phyloP scores from a whole-genome alignment of 2,329 filamentous ascomycete species.

The Fusarium mangiferae region DNA sequence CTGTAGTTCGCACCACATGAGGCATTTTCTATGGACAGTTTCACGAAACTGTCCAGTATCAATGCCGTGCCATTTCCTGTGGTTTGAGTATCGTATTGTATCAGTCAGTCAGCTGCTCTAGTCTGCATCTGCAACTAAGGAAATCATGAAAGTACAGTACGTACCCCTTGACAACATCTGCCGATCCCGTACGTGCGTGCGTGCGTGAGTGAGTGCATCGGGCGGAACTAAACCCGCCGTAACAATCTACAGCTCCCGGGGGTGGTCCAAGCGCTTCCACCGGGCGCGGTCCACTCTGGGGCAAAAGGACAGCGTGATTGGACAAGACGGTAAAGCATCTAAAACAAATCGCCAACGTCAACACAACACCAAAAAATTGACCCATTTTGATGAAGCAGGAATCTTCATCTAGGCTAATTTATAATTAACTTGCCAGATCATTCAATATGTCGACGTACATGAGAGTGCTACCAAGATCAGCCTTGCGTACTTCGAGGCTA shows the following conservation, averaged over 20 bases:
- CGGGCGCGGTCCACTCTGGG: constrained; percentile 2
- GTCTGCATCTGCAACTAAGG: background rate
- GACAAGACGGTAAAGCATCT: background rate
- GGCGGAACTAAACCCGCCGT: constrained; percentile 7
- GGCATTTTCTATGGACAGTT: background rate
- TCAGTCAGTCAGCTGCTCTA: background rate
- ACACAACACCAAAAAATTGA: constrained; percentile 28
- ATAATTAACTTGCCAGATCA: background rate
- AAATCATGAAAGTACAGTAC: background rate
- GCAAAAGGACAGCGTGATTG: constrained; percentile 17
- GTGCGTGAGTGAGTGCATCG: background rate
- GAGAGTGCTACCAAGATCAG: constrained; percentile 28
- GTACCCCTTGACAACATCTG: background rate
- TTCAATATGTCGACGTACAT: constrained; percentile 29
- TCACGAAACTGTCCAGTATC: background rate
- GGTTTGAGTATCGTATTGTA: background rate
- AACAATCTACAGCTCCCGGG: constrained; percentile 4
- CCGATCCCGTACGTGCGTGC: constrained; percentile 7
- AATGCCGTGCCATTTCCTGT: background rate
- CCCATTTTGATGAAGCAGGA: constrained; percentile 12
- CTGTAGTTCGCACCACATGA: background rate
- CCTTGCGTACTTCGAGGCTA: constrained; percentile 25
- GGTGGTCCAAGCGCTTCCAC: constrained; percentile 28
- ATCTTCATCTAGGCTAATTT: background rate
- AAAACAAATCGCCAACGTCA: constrained; percentile 28